phyloP scores from a whole-genome alignment of 495 filamentous ascomycete genomes.

The Lentithecium fluviatile region DNA sequence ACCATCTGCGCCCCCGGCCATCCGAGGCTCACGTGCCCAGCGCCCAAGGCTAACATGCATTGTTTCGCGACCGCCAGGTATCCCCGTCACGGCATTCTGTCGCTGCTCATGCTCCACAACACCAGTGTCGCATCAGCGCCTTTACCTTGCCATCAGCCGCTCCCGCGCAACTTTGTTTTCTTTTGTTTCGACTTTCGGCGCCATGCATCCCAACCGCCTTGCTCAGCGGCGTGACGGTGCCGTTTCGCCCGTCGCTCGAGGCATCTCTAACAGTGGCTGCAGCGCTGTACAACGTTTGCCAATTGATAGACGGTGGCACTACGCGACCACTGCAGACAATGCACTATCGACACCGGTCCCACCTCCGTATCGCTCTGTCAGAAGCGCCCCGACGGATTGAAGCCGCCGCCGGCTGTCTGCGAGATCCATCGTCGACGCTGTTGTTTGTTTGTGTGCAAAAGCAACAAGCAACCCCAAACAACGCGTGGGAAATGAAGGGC shows the following conservation, averaged over 20 bases:
- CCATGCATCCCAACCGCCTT: conserved; percentile 1
- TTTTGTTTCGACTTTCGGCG: conserved; percentile 19
- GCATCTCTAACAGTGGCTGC: conserved; percentile 13
- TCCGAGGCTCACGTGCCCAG: too few relatives aligned
- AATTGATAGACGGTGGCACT: conserved; percentile 4
- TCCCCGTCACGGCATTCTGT: too few relatives aligned
- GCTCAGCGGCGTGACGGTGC: not conserved
- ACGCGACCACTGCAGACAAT: conserved; percentile 20
- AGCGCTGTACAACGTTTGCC: conserved; percentile 12
- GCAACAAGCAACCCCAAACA: conserved; percentile 21
- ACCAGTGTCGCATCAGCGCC: conserved; percentile 6
- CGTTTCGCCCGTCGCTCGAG: conserved; percentile 12
- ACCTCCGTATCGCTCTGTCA: conserved; percentile 3
- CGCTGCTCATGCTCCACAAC: conserved; percentile 9
- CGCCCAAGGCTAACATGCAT: too few relatives aligned
- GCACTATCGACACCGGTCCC: not conserved
- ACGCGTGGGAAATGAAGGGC: conserved; percentile 33
- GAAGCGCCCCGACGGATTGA: not conserved
- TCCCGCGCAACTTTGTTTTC: not conserved
- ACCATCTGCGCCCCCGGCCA: too few relatives aligned
- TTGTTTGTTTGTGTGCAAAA: conserved; percentile 16
- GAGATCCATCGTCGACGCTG: conserved; percentile 1
- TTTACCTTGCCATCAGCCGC: conserved; percentile 2
- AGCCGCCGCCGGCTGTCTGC: not conserved
- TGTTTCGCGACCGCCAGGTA: too few relatives aligned